Evolutionary conservation across 2,329 filamentous ascomycete genomes (phyloP).

Genomic region (Shiraia sp.): DNA sequence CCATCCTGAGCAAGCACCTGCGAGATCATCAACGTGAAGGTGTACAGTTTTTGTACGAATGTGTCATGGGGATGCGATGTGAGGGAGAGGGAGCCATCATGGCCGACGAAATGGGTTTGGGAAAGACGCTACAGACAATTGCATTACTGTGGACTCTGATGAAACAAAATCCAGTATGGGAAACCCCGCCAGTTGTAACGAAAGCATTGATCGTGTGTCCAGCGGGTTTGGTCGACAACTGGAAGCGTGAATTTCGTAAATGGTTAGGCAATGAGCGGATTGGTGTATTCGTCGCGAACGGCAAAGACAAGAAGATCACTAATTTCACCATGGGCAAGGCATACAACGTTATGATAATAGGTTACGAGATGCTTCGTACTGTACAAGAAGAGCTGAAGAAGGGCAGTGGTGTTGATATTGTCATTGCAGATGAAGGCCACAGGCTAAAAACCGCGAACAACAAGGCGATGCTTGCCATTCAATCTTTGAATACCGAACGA

Average conservation of each 20-base stretch:
- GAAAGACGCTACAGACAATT: slow-evolving; percentile 75
- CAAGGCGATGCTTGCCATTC: slow-evolving; percentile 68
- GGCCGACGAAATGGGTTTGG: slow-evolving; percentile 76
- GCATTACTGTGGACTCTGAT: slow-evolving; percentile 71
- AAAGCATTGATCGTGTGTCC: slow-evolving; percentile 76
- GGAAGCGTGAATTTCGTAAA: slow-evolving; percentile 73
- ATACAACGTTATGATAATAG: slow-evolving; percentile 74
- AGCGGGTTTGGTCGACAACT: slow-evolving; percentile 72
- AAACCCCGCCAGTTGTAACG: slow-evolving; percentile 63
- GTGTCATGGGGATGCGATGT: slow-evolving; percentile 72
- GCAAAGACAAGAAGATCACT: slow-evolving; percentile 62
- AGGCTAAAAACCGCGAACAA: slow-evolving; percentile 70
- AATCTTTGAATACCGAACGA: slow-evolving; percentile 63
- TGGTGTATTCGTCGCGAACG: slow-evolving; percentile 66
- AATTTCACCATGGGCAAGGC: slow-evolving; percentile 71
- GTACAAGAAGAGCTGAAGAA: slow-evolving; percentile 68
- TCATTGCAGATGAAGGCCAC: slow-evolving; percentile 72
- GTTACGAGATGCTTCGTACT: slow-evolving; percentile 70
- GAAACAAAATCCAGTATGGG: slow-evolving; percentile 70
- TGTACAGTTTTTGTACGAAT: slow-evolving; percentile 73
- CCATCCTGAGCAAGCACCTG: slow-evolving; percentile 64
- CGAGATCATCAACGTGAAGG: slow-evolving; percentile 71
- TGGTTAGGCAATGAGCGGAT: slow-evolving; percentile 74
- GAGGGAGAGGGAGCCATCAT: slow-evolving; percentile 71
- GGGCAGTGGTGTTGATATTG: slow-evolving; percentile 67